Evolutionary conservation across 768 basidiomycete species (phyloP), one percentile per base, ranked within the genome.

Genomic region (Suillus bovinus): DNA sequence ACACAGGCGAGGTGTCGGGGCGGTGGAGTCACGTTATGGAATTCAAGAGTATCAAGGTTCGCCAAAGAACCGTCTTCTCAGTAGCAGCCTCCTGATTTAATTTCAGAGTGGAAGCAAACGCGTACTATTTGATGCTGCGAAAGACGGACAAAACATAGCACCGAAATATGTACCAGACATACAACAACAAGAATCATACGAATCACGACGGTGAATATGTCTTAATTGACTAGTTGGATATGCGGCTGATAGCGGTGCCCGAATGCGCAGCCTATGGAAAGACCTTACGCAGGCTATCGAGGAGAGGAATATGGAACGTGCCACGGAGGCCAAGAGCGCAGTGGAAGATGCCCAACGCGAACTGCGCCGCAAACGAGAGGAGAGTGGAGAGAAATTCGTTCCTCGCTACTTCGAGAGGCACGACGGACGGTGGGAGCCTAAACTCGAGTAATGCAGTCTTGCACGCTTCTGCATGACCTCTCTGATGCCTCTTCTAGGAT

Each of bases 321-420:
- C 97, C 27, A 97, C 95, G 5, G 84, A 84, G 31, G 93, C 94
- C 54, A 99, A 99, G 81, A 85, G 86, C 3, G 82, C 82, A 14
- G 92, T 99, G 1, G 97, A 99, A 78, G 94, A 96, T 66, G 87
- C 87, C 29, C 96, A 99, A 77, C 82, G 97, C 54, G 94, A 97
- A 68, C 75, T 83, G 60, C 86, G 93, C 42, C 85, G 82, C 70
- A 77, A 78, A 72, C 81, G 90, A 64, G 95, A 96, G 62, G 91
- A 90, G 69, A 83, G 74, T 22, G 92, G 91, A 6, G 80, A 84
- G 66, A 77, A 77, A 57, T 88, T 91, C 68, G 77, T 82, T n/a
- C 86, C 92, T 53, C 81, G 89, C 67, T 99, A 89, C 79, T 99
- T 99, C 76, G 83, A 86, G 73, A 77, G 84, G 68, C 78, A 78